phyloP scores from a whole-genome alignment of 148 eudicot genomes.

The Salicornia ramosissima region DNA sequence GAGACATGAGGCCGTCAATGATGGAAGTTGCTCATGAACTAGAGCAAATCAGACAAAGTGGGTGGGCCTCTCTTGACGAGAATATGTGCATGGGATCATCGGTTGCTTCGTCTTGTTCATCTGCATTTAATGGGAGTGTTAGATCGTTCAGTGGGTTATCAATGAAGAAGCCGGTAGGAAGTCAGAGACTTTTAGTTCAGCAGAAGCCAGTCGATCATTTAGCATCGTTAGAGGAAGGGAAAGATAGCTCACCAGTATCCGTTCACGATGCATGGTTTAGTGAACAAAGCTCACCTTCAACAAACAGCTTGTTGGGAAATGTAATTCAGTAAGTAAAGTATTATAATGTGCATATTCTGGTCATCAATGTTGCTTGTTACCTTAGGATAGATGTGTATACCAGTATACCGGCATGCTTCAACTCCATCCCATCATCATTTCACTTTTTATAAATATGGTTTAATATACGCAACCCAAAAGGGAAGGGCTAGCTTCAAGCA shows the following conservation, averaged over 20 bases:
- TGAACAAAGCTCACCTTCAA: slow-evolving; percentile 85
- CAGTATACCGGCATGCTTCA: too few species aligned
- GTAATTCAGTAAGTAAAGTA: slow-evolving; percentile 33
- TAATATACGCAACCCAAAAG: too few species aligned
- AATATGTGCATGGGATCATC: slow-evolving; percentile 48
- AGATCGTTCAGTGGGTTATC: slow-evolving; percentile 38
- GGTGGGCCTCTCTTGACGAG: slow-evolving; percentile 56
- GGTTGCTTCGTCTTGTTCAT: slow-evolving; percentile 62
- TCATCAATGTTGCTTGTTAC: not conserved
- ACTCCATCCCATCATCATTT: too few species aligned
- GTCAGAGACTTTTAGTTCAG: slow-evolving; percentile 52
- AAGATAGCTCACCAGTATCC: slow-evolving; percentile 81
- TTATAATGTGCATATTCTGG: not conserved
- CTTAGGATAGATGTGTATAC: too few species aligned
- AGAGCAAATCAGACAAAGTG: slow-evolving; percentile 53
- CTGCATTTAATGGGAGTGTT: slow-evolving; percentile 59
- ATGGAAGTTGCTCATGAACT: slow-evolving; percentile 74
- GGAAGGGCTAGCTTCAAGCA: too few species aligned
- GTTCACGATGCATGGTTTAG: slow-evolving; percentile 86
- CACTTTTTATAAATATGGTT: too few species aligned
- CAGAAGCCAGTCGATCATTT: slow-evolving; percentile 35
- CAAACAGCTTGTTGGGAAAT: slow-evolving; percentile 72
- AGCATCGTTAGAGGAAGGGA: slow-evolving; percentile 40
- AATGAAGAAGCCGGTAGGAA: slow-evolving; percentile 34
- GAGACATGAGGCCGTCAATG: slow-evolving; percentile 86